phyloP scores from a whole-genome alignment of 2,329 filamentous ascomycete genomes.

The Nannizziopsis arthrosporioides region DNA sequence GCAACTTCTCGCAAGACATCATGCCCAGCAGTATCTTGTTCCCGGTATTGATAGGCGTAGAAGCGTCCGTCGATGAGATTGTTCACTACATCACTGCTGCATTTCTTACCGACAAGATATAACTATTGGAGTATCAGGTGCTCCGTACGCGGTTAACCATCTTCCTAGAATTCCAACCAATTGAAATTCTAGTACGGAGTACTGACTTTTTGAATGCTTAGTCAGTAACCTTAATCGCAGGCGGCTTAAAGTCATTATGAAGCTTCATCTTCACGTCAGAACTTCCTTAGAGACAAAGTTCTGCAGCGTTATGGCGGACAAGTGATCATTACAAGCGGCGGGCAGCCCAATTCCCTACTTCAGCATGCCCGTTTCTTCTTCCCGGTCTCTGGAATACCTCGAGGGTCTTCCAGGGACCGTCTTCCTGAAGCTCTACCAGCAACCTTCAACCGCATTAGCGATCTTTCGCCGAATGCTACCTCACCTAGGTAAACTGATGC shows the following conservation, averaged over 20 bases:
- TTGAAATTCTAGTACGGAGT: too few species aligned
- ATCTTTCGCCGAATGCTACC: conserved; percentile 97
- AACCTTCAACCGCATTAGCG: conserved; percentile 87
- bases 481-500: conserved; percentile 53
- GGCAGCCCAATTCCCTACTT: not conserved
- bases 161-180: too few species aligned
- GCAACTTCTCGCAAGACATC: too few species aligned
- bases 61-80: too few species aligned
- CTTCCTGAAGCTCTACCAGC: conserved; percentile 84
- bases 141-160: too few species aligned
- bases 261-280: not conserved
- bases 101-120: too few species aligned
- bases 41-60: too few species aligned
- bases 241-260: not conserved
- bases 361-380: conserved; percentile 45
- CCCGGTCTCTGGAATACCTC: conserved; percentile 72
- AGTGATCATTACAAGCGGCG: conserved; percentile 12
- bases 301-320: conserved; percentile 13
- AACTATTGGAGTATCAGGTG: too few species aligned
- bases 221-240: not conserved
- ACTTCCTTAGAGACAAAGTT: not conserved
- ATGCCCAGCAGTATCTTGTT: too few species aligned
- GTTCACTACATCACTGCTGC: too few species aligned
- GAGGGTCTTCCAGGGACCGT: conserved; percentile 82
- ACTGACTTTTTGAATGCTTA: not conserved